These are phyloP conservation scores for Cladosporium colombiae DNA, from an alignment of 2,329 filamentous ascomycete species.

Conservation along the genomic window DNA sequence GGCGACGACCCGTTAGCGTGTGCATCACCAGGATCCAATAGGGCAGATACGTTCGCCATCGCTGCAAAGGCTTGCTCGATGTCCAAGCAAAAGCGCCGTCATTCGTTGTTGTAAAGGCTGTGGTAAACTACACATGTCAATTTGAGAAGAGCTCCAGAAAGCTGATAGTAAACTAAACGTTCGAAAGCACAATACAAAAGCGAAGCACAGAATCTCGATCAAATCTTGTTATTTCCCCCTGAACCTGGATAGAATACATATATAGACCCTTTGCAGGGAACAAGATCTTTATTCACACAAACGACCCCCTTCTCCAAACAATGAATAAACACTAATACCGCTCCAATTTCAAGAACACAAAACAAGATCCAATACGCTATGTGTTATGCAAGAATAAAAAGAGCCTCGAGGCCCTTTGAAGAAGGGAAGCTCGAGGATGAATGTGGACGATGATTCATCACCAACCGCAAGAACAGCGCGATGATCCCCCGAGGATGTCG, in stretches of 20 bases:
- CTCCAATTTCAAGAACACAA: neutral
- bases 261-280: neutral
- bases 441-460: neutral
- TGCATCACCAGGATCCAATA: neutral
- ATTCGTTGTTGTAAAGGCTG: no score
- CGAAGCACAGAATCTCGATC: neutral
- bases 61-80: no score
- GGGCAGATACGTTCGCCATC: no score
- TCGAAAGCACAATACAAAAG: neutral
- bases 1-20: neutral
- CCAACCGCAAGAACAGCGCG: neutral
- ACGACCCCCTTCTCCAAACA: neutral
- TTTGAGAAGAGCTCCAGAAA: no score
- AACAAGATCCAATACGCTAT: neutral
- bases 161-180: neutral
- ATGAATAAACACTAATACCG: neutral
- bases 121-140: no score
- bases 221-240: neutral
- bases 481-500: neutral
- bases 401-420: neutral
- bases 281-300: neutral
- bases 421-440: neutral
- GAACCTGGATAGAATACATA: neutral
- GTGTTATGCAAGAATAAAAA: neutral
- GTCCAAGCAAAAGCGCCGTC: no score